Evolutionary conservation across 176 grass and related monocot genomes (phyloP), one percentile per base, ranked within the genome.

Genomic region (Pontederia crassipes): DNA sequence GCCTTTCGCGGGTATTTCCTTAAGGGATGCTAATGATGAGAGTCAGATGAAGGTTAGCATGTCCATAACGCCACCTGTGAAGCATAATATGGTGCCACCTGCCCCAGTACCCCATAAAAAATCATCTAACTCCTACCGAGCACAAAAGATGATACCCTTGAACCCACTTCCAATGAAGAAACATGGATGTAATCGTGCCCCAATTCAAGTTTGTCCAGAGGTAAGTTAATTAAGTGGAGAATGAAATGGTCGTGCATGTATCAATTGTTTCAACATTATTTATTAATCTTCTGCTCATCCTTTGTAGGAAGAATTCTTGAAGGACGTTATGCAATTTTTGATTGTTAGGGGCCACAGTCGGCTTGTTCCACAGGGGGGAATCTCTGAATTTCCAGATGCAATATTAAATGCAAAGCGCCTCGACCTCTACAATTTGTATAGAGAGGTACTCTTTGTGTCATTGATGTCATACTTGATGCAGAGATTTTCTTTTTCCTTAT

Each of bases 161-260:
- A 98, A 98, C 78, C 85, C 93, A 54, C 55, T 98, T 57, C 93
- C 87, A 71, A 77, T 98, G 82, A 98, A 92, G 79, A 98, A 98
- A 77, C 93, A 98, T 65, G 87, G 82, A 45, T 98, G 93, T 77
- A 70, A 83, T 59, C 72, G 93, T 52, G 70, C 75, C 35, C 84
- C 87, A 16, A 92, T 98, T 65, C 88, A 80, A 80, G 63, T 67
- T 52, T 98, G 93, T 66, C 85, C 87, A 13, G 93, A 98, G 81
- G 93, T 92, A 73, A 49, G 54, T 62, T 32, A 45, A 10, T 72
- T 71, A 66, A 51, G 18, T 49, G 28, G 4, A 32, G 56, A 65
- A 6, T 64, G 50, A 46, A 17, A 4, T 56, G 35, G 67, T 52
- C 17, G 71, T 48, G 55, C 54, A 45, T 63, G 8, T n/a, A 54